Conservation (phyloP, 495 filamentous ascomycete species). For the Penicillium argentinense region DNA sequence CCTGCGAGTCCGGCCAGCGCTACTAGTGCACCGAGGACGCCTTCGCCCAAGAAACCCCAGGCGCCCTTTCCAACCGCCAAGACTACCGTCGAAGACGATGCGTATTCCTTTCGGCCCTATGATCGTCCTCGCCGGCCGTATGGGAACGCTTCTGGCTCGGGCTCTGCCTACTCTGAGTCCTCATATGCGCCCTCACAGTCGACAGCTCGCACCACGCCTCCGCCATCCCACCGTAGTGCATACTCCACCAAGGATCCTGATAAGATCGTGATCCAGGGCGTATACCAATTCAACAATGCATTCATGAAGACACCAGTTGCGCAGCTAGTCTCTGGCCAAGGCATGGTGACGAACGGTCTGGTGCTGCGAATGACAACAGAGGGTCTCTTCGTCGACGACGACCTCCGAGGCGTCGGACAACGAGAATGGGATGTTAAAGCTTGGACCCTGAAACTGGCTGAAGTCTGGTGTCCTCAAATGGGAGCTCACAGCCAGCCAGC, state of each 20-base stretch:
- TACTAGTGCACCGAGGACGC: constrained; percentile 36
- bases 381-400: constrained; percentile 95
- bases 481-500: constrained; percentile 16
- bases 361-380: constrained; percentile 83
- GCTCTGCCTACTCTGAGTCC: constrained; percentile 73
- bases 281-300: constrained; percentile 84
- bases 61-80: constrained; percentile 60
- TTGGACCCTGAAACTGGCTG: constrained; percentile 89
- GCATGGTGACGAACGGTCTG: constrained; percentile 79
- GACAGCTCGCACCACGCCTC: constrained; percentile 82
- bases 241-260: constrained; percentile 88
- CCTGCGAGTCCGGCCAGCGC: constrained; percentile 29
- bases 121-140: constrained; percentile 64
- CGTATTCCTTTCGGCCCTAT: constrained; percentile 81
- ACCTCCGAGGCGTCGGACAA: constrained; percentile 79
- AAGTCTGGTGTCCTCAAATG: constrained; percentile 77
- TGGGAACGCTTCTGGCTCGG: constrained; percentile 46
- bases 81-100: constrained; percentile 65
- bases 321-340: constrained; percentile 73
- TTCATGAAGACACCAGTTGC: constrained; percentile 78
- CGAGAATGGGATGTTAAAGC: constrained; percentile 98
- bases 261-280: constrained; percentile 91
- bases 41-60: constrained; percentile 48
- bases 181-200: constrained; percentile 80
- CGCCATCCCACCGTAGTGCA: constrained; percentile 68